Base-by-base conservation (phyloP, 2,329 filamentous ascomycete species). In the Ascochyta clinopodiicola region DNA sequence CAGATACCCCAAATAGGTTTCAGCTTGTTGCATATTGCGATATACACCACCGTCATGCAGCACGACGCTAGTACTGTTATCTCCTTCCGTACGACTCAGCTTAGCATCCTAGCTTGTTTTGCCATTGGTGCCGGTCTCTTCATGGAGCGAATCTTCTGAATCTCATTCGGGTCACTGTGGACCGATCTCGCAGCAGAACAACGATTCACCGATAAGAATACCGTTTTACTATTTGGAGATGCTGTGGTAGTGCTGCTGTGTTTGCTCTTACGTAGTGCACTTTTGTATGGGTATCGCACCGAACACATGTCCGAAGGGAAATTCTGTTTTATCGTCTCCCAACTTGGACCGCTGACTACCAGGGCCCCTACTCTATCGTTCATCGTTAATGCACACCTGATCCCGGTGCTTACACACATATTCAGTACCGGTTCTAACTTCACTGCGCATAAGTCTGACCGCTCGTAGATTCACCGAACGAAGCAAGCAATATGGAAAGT, bases 401-500 rank as follows among this genome's bases (percentile, higher is more conserved):
- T 59, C 8, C 56, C 51, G 55, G 50, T 17, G 44, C 31, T 19
- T 39, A 39, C n/a, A 35, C 47, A 10, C 56, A 59, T 32, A 44
- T 47, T 19, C 36, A 44, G 60, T 55, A 37, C 9, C 43, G 5
- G 19, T 19, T 10, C 39, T 24, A 37, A 3, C 22, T 37, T 29
- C 17, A 24, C 13, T 39, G 21, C 36, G 1, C 40, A 27, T 39
- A 9, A 8, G 37, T 13, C 42, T 37, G 13, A 44, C 24, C n/a
- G 31, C n/a, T 17, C 21, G n/a, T 25, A 52, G 49, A 25, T 45
- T 51, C 8, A 50, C 38, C 21, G 22, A 55, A 42, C 55, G 56
- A 51, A 52, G 44, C 7, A 51, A 44, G 29, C n/a, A 59, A 39
- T 59, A 59, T 48, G 56, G 56, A 25, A 52, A 44, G 19, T 39